Evolutionary conservation across 345 rosid species (phyloP).

Genomic region (Salix dunnii): DNA sequence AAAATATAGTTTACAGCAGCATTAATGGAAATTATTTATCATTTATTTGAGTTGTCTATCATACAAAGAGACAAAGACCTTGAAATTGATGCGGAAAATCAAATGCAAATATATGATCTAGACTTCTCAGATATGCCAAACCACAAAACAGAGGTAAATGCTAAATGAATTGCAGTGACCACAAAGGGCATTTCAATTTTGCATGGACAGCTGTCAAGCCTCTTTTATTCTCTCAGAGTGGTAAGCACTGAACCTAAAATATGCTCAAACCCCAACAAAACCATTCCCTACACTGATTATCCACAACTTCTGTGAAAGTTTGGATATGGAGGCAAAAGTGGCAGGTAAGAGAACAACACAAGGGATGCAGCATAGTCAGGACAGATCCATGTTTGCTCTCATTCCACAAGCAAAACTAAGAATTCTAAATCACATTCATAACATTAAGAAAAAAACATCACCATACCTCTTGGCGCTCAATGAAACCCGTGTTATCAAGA

Average conservation of each 20-base stretch:
- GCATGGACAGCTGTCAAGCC: too few relatives aligned
- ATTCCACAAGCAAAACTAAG: neutral
- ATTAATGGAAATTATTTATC: neutral
- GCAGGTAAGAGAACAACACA: neutral
- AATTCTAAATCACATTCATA: neutral
- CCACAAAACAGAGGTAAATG: neutral
- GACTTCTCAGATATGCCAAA: neutral
- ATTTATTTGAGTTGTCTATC: neutral
- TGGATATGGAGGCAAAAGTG: neutral
- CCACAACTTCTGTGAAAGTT: neutral
- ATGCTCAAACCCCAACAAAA: neutral
- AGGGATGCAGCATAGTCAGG: neutral
- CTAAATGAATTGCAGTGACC: neutral
- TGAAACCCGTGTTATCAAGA: constrained; percentile 81
- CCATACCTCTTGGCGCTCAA: constrained; percentile 92
- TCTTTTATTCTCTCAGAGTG: neutral
- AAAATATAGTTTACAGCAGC: neutral
- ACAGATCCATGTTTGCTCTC: neutral
- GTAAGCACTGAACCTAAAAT: neutral
- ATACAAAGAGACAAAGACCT: neutral
- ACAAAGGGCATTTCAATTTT: neutral
- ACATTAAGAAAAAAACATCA: neutral
- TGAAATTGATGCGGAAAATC: neutral
- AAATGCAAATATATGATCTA: neutral
- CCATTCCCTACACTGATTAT: neutral